Percentiles rank a stretch among this genome's conserved stretches.
Evolutionary conservation across 495 filamentous ascomycete genomes (phyloP).

Genomic region (Trichoderma reesei): DNA sequence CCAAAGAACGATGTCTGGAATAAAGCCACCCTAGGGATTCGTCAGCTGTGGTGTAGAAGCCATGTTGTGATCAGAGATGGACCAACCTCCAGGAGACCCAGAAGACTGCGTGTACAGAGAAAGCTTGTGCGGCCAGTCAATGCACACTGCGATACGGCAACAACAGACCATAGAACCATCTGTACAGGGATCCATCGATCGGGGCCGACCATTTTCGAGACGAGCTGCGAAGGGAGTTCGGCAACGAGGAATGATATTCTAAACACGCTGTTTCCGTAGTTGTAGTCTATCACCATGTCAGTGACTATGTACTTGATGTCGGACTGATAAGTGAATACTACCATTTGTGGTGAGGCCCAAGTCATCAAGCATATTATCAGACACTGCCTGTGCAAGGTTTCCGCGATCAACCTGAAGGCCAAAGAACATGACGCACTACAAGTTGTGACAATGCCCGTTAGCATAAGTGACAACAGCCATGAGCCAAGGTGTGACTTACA

Average conservation of each 20-base stretch:
- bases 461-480: neutral
- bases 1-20: slow-evolving; percentile 41
- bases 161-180: slow-evolving; percentile 68
- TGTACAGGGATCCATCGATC: slow-evolving; percentile 81
- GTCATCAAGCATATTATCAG: slow-evolving; percentile 54
- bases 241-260: slow-evolving; percentile 54
- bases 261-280: slow-evolving; percentile 49
- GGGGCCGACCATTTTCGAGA: slow-evolving; percentile 66
- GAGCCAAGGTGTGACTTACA: slow-evolving; percentile 19
- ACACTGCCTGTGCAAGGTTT: slow-evolving; percentile 19
- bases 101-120: slow-evolving; percentile 50
- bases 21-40: neutral
- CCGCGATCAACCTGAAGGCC: slow-evolving; percentile 16
- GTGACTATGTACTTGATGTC: neutral
- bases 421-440: slow-evolving; percentile 14
- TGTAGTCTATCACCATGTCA: neutral
- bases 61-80: neutral
- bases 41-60: neutral
- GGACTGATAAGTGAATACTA: slow-evolving; percentile 11
- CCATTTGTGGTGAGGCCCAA: slow-evolving; percentile 55
- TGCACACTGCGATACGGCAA: slow-evolving; percentile 59
- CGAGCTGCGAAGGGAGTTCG: slow-evolving; percentile 63
- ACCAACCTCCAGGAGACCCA: slow-evolving; percentile 68
- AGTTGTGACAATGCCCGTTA: neutral
- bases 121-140: slow-evolving; percentile 52